Conservation (phyloP, 2,329 filamentous ascomycete genomes). For the Paraphoma sp. region DNA sequence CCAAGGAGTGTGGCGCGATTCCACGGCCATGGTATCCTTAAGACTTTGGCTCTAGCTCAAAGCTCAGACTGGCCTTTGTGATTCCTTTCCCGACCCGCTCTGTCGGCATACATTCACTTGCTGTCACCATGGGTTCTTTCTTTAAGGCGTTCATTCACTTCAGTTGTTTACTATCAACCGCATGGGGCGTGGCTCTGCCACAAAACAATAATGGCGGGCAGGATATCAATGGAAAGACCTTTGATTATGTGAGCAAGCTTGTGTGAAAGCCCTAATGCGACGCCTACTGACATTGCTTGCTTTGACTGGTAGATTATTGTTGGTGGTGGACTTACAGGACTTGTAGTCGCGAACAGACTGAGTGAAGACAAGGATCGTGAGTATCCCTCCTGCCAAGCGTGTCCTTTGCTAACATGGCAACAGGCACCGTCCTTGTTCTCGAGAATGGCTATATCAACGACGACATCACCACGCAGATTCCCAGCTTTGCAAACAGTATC, state of each 20-base stretch:
- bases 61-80: not conserved
- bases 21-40: not conserved
- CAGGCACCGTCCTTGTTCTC: slow-evolving; percentile 36
- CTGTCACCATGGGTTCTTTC: slow-evolving; percentile 3
- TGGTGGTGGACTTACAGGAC: slow-evolving; percentile 38
- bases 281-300: too few relatives aligned
- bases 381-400: not conserved
- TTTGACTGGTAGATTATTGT: slow-evolving; percentile 17
- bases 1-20: not conserved
- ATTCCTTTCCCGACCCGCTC: not conserved
- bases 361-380: slow-evolving; percentile 32
- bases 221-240: slow-evolving; percentile 26
- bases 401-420: not conserved
- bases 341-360: slow-evolving; percentile 39
- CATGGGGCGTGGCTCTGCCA: not conserved
- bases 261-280: not conserved
- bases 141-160: slow-evolving; percentile 16
- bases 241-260: slow-evolving; percentile 30
- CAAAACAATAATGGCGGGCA: slow-evolving; percentile 10
- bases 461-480: slow-evolving; percentile 29
- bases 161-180: slow-evolving; percentile 21
- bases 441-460: slow-evolving; percentile 33
- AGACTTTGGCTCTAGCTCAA: not conserved
- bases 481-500: slow-evolving; percentile 28
- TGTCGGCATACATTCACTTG: not conserved